phyloP scores from a whole-genome alignment of 2,329 filamentous ascomycete genomes.

The Nemania sp. region DNA sequence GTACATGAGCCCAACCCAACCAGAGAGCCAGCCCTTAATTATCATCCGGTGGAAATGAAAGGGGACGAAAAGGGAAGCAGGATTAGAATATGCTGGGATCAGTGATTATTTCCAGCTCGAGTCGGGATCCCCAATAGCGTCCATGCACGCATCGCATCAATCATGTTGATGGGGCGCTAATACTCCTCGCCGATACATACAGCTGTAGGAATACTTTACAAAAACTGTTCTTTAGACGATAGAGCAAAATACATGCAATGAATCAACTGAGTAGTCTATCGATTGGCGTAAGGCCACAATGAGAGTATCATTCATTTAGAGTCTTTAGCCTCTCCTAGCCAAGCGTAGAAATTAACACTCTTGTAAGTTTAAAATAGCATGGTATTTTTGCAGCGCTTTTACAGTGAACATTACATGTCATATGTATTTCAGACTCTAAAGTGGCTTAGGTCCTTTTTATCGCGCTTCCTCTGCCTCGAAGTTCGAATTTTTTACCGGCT shows the following conservation, averaged over 20 bases:
- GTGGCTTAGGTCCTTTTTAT: slow-evolving; percentile 9
- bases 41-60: too few species aligned
- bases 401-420: slow-evolving; percentile 14
- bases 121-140: too few species aligned
- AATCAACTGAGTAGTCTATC: background rate
- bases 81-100: too few species aligned
- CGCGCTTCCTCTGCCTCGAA: background rate
- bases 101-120: too few species aligned
- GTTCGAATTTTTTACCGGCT: slow-evolving; percentile 9
- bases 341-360: background rate
- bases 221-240: slow-evolving; percentile 27
- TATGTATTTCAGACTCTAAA: slow-evolving; percentile 17
- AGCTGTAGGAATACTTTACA: slow-evolving; percentile 25
- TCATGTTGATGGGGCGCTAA: background rate
- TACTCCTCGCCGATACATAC: background rate
- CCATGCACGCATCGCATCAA: slow-evolving; percentile 9
- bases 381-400: slow-evolving; percentile 9
- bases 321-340: background rate
- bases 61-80: background rate
- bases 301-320: too few species aligned
- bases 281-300: background rate
- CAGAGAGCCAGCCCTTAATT: background rate
- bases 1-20: background rate
- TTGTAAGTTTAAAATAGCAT: background rate
- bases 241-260: slow-evolving; percentile 13